A percentile compares a stretch with the other conserved stretches of the same genome.
These are phyloP conservation scores for Hansenula sp. DNA, from an alignment of 1,139 yeast species.

Conservation along the genomic window DNA sequence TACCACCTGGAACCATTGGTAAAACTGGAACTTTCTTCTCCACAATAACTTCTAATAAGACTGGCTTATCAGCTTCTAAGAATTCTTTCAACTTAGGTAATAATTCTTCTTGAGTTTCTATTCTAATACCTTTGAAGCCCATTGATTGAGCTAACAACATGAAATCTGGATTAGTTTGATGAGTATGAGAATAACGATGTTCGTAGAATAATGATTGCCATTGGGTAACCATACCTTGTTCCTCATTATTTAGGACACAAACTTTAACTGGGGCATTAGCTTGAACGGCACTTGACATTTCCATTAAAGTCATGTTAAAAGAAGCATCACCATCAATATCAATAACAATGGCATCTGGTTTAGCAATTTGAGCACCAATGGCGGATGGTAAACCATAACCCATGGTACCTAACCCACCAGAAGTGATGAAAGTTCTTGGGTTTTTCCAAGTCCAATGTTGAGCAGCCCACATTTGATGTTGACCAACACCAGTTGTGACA, in stretches of 20 bases:
- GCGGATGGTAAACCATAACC: slow-evolving; percentile 97
- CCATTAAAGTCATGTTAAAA: slow-evolving; percentile 94
- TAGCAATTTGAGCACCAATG: slow-evolving; percentile 96
- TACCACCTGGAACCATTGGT: slow-evolving; percentile 98
- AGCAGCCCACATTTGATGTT: slow-evolving; percentile 99
- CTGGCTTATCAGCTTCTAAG: slow-evolving; percentile 70
- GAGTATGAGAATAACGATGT: slow-evolving; percentile 95
- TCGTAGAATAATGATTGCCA: slow-evolving; percentile 98
- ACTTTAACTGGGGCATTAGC: slow-evolving; percentile 88
- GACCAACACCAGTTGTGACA: slow-evolving; percentile 97
- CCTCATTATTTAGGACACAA: slow-evolving; percentile 89
- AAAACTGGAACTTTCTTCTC: slow-evolving; percentile 97
- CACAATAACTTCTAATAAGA: slow-evolving; percentile 82
- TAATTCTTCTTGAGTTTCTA: slow-evolving; percentile 64
- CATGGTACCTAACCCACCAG: slow-evolving; percentile 99
- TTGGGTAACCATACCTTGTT: slow-evolving; percentile 99
- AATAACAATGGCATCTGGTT: slow-evolving; percentile 90
- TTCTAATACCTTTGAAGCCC: slow-evolving; percentile 83
- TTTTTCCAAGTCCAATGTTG: slow-evolving; percentile 92
- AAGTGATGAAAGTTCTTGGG: slow-evolving; percentile 91
- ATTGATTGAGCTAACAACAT: slow-evolving; percentile 90
- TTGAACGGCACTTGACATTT: slow-evolving; percentile 91
- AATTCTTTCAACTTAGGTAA: slow-evolving; percentile 63
- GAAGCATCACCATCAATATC: slow-evolving; percentile 99
- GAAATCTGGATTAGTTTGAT: slow-evolving; percentile 91